Conservation (phyloP, 768 basidiomycete genomes). For the Rubroboletus pulcherrimus region DNA sequence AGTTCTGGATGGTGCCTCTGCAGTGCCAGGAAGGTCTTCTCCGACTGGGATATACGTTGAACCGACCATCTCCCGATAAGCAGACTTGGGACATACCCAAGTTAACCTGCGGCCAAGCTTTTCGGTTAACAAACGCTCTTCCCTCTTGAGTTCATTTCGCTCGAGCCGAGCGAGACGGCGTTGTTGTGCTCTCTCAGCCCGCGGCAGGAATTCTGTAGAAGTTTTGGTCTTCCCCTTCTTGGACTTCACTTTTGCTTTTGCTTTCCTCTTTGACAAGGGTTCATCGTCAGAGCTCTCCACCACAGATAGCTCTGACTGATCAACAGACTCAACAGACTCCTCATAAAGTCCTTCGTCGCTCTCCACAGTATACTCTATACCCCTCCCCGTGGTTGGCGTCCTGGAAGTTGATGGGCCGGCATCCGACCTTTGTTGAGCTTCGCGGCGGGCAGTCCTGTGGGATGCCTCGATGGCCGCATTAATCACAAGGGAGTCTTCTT, state of each 20-base stretch:
- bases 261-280: slow-evolving; percentile 29
- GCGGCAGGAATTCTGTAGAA: neutral
- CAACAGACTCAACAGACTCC: slow-evolving; percentile 1
- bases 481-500: slow-evolving; percentile 46
- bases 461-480: slow-evolving; percentile 56
- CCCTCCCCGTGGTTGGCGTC: slow-evolving; percentile 36
- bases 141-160: slow-evolving; percentile 36
- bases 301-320: slow-evolving; percentile 8
- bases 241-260: slow-evolving; percentile 28
- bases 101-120: slow-evolving; percentile 75
- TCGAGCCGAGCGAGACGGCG: slow-evolving; percentile 20
- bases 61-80: slow-evolving; percentile 3
- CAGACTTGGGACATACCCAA: slow-evolving; percentile 41
- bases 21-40: slow-evolving; percentile 62
- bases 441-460: slow-evolving; percentile 34
- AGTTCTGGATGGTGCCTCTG: slow-evolving; percentile 77
- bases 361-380: neutral
- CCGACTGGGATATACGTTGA: slow-evolving; percentile 49
- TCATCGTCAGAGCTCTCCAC: slow-evolving; percentile 16
- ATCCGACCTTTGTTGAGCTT: slow-evolving; percentile 28
- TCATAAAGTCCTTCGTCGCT: slow-evolving; percentile 13
- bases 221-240: slow-evolving; percentile 11
- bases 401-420: slow-evolving; percentile 34
- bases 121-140: slow-evolving; percentile 46
- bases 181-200: slow-evolving; percentile 7